Base-by-base conservation (phyloP, 1,284 basidiomycete species). In the Termitomyces sp. region DNA sequence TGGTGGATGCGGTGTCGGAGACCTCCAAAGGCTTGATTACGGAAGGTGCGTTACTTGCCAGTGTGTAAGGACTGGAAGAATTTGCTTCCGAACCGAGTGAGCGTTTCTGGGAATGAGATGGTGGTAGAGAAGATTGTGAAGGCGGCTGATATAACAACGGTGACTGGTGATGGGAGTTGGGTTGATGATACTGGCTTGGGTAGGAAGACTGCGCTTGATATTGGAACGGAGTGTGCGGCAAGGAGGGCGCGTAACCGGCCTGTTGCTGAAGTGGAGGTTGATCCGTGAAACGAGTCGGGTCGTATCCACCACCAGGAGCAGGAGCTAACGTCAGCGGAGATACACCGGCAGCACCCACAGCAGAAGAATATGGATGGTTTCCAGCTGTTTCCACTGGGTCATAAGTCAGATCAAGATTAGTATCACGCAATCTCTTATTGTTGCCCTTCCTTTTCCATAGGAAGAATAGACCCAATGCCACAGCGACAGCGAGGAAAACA, bases 401-500 rank as follows among this genome's bases (percentile, higher is more conserved):
- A 52, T 69, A 66, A 26, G 64, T 63, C 19, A 68, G 55, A 52
- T 70, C 67, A 34, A 67, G 52, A 21, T 65, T 64, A 40, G 62
- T 64, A 19, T 65, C 62, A 26, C 65, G 59, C 53, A 68, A 64
- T 48, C 60, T 65, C 17, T 66, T 61, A 40, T 54, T 54, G 31
- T 52, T 24, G 24, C 24, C 24, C 24, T 1, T 69, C 50, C 67
- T 70, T 58, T 70, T 78, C 52, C 72, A 73, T 44, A 78, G 66
- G 67, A 74, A 79, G 66, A 79, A 80, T 12, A 80, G 64, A n/a
- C 72, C 75, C n/a, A 85, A 65, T 0, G 78, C 74, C 39, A 79
- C 68, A 19, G 77, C 62, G n/a, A 75, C 70, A 28, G 78, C 74
- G 13, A 84, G 62, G 55, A 80, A 80, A 26, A 84, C 63, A 26